Evolutionary conservation across 768 basidiomycete species (phyloP), one percentile per base, ranked within the genome.

Genomic region (Royoungia palumana): DNA sequence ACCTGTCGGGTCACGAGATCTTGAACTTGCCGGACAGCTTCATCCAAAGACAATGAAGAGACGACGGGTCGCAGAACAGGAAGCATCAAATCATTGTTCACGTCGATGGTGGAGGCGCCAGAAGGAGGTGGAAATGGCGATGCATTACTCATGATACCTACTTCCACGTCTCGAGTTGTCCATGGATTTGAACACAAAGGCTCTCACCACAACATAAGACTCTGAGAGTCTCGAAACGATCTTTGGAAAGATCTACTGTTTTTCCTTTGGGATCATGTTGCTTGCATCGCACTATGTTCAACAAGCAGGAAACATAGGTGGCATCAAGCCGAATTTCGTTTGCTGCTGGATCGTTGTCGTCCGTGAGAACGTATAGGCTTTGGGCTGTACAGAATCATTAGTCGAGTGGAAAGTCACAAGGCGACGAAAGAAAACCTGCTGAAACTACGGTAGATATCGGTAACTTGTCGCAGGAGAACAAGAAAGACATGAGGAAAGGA

Each of bases 401-500:
- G 20, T 49, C 46, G 30, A 38, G 22, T 28, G 6, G 28, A 17
- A 17, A 27, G 13, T 4, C 8, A 22, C 19, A 35, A 38, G 6
- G 10, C 0, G 14, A 20, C 5, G 28, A 51, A 36, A 27, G 61
- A 75, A 34, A 59, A 92, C 93, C 89, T 61, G 93, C 91, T 40
- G 94, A 81, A 34, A 82, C 78, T 5, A 91, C 85, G 2, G 89
- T 84, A 1, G 79, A 72, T 14, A 84, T 51, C 2, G 92, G 86
- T 8, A 95, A 68, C 41, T 77, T 79, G 37, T 82, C 78, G 46
- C 83, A 78, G 4, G 87, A 78, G 9, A 76, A 79, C 35, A 97
- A 73, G 69, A 96, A 94, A n/a, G 90, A 85, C 80, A 94, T 83
- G 44, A 97, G 73, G 68, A 97, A 93, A 0, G 90, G 89, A 11